Conservation (phyloP, 2,329 filamentous ascomycete species). For the Aureobasidium sp. region DNA sequence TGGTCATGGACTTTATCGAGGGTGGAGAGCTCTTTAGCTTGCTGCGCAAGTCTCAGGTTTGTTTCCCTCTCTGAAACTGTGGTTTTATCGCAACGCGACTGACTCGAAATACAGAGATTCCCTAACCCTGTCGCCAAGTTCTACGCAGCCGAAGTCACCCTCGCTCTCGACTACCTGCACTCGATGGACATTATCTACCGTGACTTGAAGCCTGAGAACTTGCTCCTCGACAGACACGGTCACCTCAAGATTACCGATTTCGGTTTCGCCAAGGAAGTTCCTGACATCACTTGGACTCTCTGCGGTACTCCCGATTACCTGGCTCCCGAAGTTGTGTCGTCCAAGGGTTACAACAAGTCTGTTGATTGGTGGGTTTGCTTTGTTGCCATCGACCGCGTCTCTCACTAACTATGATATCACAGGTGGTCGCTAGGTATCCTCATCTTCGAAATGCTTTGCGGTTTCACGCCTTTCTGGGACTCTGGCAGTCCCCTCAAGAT, state of each 20-base stretch:
- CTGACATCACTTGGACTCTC: constrained; percentile 98
- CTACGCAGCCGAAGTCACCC: constrained; percentile 93
- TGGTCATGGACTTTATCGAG: constrained; percentile 99
- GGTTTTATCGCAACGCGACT: constrained; percentile 10
- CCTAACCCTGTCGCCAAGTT: constrained; percentile 99
- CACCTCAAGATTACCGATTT: constrained; percentile 98
- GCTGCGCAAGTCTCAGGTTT: constrained; percentile 82
- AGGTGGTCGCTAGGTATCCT: constrained; percentile 99
- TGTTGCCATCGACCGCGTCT: background rate
- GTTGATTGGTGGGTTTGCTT: constrained; percentile 75
- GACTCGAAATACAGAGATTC: constrained; percentile 60
- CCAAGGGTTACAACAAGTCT: constrained; percentile 99
- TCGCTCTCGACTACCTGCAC: constrained; percentile 93
- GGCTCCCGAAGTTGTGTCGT: constrained; percentile 95
- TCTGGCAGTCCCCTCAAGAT: constrained; percentile 97
- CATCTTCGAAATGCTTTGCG: constrained; percentile 99
- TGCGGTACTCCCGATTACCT: constrained; percentile 97
- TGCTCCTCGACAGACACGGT: constrained; percentile 83
- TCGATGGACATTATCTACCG: constrained; percentile 94
- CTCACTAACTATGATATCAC: constrained; percentile 7
- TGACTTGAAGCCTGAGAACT: constrained; percentile 91
- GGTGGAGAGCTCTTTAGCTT: constrained; percentile 95
- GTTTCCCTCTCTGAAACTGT: constrained; percentile 20
- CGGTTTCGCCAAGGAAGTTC: constrained; percentile 95
- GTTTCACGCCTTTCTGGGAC: constrained; percentile 99